These are phyloP conservation scores for Yueomyces sinensis DNA, from an alignment of 805 yeast species.

Conservation along the genomic window DNA sequence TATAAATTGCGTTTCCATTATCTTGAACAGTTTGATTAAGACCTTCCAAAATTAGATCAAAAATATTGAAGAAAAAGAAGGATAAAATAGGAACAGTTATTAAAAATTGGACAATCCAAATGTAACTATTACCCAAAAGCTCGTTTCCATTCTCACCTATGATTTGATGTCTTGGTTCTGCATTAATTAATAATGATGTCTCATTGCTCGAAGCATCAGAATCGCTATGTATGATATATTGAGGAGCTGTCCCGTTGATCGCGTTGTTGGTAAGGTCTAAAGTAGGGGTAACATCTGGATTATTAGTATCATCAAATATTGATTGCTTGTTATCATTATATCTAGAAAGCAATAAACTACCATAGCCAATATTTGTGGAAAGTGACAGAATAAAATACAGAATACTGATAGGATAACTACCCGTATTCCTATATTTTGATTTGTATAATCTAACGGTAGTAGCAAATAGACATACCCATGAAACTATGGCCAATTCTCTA, in stretches of 20 bases:
- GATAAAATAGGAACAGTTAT: constrained; percentile 53
- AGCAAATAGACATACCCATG: constrained; percentile 45
- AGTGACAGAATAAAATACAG: no score
- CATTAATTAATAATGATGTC: constrained; percentile 26
- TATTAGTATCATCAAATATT: no score
- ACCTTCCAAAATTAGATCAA: constrained; percentile 45
- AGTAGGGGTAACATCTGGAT: no score
- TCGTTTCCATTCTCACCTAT: no score
- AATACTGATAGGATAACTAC: constrained; percentile 36
- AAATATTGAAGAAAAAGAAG: constrained; percentile 39
- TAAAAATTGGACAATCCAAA: constrained; percentile 70
- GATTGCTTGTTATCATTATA: no score
- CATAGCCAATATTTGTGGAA: no score
- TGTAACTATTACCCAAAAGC: no score
- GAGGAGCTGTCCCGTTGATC: no score
- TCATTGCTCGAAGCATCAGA: constrained; percentile 19
- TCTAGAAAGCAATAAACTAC: no score
- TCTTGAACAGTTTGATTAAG: constrained; percentile 63
- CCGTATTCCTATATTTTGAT: constrained; percentile 33
- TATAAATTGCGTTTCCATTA: constrained; percentile 30
- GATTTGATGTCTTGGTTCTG: no score
- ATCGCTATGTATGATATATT: no score
- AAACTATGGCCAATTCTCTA: constrained; percentile 37
- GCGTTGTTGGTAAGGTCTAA: no score
- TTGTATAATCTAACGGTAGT: constrained; percentile 36